These are phyloP conservation scores for Nymphaea colorata DNA, from an alignment of 164 flowering plant genomes.

Conservation along the genomic window DNA sequence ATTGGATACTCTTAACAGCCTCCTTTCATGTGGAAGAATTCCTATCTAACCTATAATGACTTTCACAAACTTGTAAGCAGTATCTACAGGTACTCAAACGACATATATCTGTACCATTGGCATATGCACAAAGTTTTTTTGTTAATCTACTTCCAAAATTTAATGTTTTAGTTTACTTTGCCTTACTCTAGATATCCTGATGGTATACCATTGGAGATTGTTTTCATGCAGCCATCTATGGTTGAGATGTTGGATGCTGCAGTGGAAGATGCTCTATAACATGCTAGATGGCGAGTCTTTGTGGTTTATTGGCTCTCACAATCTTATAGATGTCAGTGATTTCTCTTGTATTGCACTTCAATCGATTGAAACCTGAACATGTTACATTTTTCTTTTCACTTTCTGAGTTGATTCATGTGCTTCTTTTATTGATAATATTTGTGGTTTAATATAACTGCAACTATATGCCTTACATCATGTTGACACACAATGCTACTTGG, in stretches of 20 bases:
- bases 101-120: neutral
- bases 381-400: no score
- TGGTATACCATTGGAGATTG: conserved; percentile 61
- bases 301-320: no score
- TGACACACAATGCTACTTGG: no score
- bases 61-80: conserved; percentile 75
- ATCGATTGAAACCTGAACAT: no score
- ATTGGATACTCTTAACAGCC: neutral
- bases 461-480: no score
- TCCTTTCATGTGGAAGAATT: conserved; percentile 44
- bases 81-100: conserved; percentile 67
- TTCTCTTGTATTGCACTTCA: no score
- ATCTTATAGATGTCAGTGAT: no score
- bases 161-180: conserved; percentile 13
- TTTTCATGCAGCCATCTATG: conserved; percentile 73
- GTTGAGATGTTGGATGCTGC: conserved; percentile 88
- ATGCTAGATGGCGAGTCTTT: conserved; percentile 59
- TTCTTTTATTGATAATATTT: no score
- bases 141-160: neutral
- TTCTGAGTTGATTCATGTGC: no score
- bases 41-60: conserved; percentile 65
- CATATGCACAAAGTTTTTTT: neutral
- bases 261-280: conserved; percentile 75
- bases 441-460: no score
- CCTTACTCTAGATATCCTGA: conserved; percentile 94